Conservation (phyloP, 2,329 filamentous ascomycete genomes). For the Shiraia sp. region DNA sequence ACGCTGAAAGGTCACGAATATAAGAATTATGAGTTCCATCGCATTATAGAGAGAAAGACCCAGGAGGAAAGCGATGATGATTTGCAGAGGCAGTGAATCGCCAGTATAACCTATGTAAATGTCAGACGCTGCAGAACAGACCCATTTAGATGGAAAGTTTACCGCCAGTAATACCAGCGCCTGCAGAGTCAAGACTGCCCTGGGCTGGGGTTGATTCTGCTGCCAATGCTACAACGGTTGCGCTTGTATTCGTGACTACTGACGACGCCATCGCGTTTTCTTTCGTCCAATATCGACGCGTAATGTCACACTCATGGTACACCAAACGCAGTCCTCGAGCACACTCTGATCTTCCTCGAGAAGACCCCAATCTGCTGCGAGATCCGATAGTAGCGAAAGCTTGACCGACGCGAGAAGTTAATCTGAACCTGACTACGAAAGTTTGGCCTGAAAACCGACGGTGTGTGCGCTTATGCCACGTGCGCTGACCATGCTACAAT, state of each 20-base stretch:
- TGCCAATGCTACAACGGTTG: slow-evolving; percentile 12
- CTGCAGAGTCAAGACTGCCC: slow-evolving; percentile 30
- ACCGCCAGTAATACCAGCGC: slow-evolving; percentile 40
- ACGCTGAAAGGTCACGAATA: slow-evolving; percentile 53
- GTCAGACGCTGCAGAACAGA: background rate
- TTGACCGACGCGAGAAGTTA: no score
- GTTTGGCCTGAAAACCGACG: background rate
- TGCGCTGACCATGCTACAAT: slow-evolving; percentile 3
- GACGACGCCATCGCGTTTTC: slow-evolving; percentile 19
- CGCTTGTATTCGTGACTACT: slow-evolving; percentile 12
- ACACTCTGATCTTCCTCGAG: background rate
- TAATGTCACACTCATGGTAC: slow-evolving; percentile 4
- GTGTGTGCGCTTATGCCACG: background rate
- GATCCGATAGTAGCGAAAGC: background rate
- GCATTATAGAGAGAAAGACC: slow-evolving; percentile 46
- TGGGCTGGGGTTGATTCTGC: slow-evolving; percentile 29
- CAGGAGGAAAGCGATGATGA: slow-evolving; percentile 43
- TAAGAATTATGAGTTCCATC: slow-evolving; percentile 52
- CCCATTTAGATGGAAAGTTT: background rate
- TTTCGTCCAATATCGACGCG: slow-evolving; percentile 9
- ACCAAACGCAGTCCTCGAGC: background rate
- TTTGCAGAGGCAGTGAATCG: slow-evolving; percentile 33
- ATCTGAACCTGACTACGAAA: slow-evolving; percentile 1
- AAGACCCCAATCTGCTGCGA: background rate
- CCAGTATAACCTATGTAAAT: slow-evolving; percentile 33